Evolutionary conservation across 805 yeast species (phyloP).

Genomic region (Schwanniomyces sp.): DNA sequence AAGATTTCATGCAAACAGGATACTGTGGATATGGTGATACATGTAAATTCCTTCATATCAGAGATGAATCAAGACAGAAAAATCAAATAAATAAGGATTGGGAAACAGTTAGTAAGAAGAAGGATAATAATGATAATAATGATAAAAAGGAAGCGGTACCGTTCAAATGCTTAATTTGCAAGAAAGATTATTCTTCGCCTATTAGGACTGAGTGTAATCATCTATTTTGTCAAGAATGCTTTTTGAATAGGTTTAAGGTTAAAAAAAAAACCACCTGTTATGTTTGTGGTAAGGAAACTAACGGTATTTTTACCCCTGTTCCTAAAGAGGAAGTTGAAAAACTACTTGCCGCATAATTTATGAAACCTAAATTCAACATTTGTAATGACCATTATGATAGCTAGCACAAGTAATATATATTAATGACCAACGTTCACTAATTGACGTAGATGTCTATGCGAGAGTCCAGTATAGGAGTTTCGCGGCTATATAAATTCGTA

Average conservation of each 20-base stretch:
- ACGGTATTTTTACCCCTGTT: conserved; percentile 60
- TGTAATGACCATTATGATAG: background rate
- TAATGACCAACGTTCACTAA: no score
- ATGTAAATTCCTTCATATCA: conserved; percentile 87
- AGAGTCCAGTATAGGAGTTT: no score
- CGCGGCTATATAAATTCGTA: no score
- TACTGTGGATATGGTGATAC: conserved; percentile 97
- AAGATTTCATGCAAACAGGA: conserved; percentile 87
- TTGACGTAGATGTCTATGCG: no score
- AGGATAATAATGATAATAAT: conserved; percentile 5
- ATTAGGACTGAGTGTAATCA: conserved; percentile 63
- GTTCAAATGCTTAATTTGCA: conserved; percentile 63
- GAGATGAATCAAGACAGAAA: conserved; percentile 80
- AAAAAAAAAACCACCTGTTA: conserved; percentile 45
- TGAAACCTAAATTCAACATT: background rate
- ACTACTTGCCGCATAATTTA: background rate
- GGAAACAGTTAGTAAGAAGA: conserved; percentile 44
- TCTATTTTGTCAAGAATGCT: conserved; percentile 63
- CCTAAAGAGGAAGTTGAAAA: conserved; percentile 28
- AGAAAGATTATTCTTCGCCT: conserved; percentile 52
- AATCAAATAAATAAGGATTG: conserved; percentile 69
- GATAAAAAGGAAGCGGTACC: conserved; percentile 35
- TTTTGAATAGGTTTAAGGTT: conserved; percentile 44
- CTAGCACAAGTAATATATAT: no score
- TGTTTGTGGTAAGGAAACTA: conserved; percentile 60